These are phyloP conservation scores for Ormosia emarginata DNA, from an alignment of 306 rosid genomes.

Conservation along the genomic window DNA sequence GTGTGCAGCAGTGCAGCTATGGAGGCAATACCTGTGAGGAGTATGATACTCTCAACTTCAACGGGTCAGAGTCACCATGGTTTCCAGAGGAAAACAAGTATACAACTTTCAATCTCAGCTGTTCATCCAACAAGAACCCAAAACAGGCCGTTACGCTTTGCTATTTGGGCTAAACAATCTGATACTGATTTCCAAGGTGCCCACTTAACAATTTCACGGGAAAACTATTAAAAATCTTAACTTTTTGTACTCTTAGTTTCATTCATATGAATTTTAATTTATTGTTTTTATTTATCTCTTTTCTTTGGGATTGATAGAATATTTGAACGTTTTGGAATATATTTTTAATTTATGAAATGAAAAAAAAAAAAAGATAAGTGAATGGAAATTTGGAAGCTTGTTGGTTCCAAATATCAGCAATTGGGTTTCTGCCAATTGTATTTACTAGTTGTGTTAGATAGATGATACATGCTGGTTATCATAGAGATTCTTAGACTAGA, in stretches of 20 bases:
- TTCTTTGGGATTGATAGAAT: neutral
- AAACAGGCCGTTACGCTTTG: constrained; percentile 8
- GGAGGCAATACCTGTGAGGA: constrained; percentile 45
- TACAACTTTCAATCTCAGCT: neutral
- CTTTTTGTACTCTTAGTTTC: neutral
- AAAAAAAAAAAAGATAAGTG: neutral
- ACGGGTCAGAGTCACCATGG: neutral
- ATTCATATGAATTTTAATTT: neutral
- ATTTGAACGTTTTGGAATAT: neutral
- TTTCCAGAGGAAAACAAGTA: constrained; percentile 1
- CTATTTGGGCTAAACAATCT: constrained; percentile 37
- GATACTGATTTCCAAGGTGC: constrained; percentile 55
- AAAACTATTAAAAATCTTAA: neutral
- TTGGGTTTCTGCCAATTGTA: neutral
- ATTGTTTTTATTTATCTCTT: neutral
- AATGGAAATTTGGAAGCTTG: neutral
- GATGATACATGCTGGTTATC: neutral
- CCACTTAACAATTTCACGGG: neutral
- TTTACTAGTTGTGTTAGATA: neutral
- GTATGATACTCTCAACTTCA: constrained; percentile 33
- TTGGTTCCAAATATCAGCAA: neutral
- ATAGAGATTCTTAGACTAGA: neutral
- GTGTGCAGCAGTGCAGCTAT: constrained; percentile 10
- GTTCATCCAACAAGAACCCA: constrained; percentile 9
- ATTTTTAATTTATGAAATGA: no score